Conservation (phyloP, 345 rosid genomes). For the Eutrema heterophyllum region DNA sequence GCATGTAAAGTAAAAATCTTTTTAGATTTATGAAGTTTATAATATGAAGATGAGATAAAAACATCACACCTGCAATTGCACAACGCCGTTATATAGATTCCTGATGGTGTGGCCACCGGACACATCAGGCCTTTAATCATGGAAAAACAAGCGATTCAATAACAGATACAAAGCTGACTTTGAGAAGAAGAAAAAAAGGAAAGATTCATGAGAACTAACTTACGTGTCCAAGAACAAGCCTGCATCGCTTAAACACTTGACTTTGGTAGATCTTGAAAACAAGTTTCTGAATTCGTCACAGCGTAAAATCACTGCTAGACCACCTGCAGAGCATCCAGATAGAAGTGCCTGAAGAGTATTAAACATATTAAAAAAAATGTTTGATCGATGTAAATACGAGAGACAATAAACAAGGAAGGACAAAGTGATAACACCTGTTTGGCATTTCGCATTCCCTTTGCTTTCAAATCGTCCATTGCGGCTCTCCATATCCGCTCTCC, state of each 20-base stretch:
- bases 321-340: conserved; percentile 97
- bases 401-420: conserved; percentile 3
- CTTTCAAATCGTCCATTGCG: conserved; percentile 72
- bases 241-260: conserved; percentile 94
- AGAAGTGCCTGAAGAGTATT: conserved; percentile 65
- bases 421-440: conserved; percentile 44
- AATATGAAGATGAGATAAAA: not conserved
- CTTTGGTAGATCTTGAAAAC: conserved; percentile 53
- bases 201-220: conserved; percentile 15
- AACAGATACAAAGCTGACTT: not conserved
- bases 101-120: conserved; percentile 84
- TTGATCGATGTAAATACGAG: not conserved
- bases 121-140: conserved; percentile 58
- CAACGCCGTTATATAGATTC: conserved; percentile 63
- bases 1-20: not conserved
- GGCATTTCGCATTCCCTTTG: conserved; percentile 74
- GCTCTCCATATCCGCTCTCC: conserved; percentile 92
- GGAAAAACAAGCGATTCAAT: conserved; percentile 9
- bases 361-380: not conserved
- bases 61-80: conserved; percentile 63
- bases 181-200: not conserved
- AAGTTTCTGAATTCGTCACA: conserved; percentile 80
- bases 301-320: conserved; percentile 77
- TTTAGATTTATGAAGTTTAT: not conserved
- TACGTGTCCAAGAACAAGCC: conserved; percentile 95